A percentile compares a stretch with the other conserved stretches of the same genome.
phyloP scores from a whole-genome alignment of 73 alveolate species.

The Stentor coeruleus region DNA sequence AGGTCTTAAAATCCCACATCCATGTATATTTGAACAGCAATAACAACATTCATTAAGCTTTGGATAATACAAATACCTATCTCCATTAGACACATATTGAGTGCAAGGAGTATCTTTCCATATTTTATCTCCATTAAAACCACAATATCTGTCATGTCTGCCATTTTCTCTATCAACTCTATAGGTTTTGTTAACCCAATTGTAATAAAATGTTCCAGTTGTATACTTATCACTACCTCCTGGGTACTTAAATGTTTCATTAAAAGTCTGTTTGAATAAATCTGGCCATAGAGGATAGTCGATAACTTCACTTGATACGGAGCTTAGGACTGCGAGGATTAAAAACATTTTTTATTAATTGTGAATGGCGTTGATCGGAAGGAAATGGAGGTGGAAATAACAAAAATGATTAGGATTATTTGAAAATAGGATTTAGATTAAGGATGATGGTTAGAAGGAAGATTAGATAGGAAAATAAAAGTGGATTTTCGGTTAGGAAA shows the following conservation, averaged over 20 bases:
- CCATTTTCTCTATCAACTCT: slow-evolving; percentile 51
- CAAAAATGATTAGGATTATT: no score
- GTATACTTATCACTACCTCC: slow-evolving; percentile 25
- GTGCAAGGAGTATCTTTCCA: slow-evolving; percentile 44
- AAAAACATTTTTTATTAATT: no score
- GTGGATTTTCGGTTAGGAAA: no score
- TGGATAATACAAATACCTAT: slow-evolving; percentile 48
- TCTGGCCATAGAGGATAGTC: slow-evolving; percentile 45
- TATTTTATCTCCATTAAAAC: slow-evolving; percentile 37
- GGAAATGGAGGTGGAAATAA: no score
- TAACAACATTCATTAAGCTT: slow-evolving; percentile 45
- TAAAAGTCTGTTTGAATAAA: slow-evolving; percentile 32
- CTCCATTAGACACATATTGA: slow-evolving; percentile 42
- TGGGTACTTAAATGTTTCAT: slow-evolving; percentile 38
- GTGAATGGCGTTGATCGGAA: no score
- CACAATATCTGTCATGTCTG: slow-evolving; percentile 53
- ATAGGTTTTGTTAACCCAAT: slow-evolving; percentile 31
- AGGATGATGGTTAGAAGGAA: no score
- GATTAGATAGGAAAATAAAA: no score
- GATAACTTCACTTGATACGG: no score
- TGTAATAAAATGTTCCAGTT: slow-evolving; percentile 36
- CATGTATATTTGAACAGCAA: slow-evolving; percentile 53
- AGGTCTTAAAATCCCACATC: slow-evolving; percentile 54
- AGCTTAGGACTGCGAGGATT: no score
- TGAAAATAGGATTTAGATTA: no score